Evolutionary conservation across 2,329 filamentous ascomycete species (phyloP), one percentile per base, ranked within the genome.

Genomic region (Rhinocladiella mackenziei): DNA sequence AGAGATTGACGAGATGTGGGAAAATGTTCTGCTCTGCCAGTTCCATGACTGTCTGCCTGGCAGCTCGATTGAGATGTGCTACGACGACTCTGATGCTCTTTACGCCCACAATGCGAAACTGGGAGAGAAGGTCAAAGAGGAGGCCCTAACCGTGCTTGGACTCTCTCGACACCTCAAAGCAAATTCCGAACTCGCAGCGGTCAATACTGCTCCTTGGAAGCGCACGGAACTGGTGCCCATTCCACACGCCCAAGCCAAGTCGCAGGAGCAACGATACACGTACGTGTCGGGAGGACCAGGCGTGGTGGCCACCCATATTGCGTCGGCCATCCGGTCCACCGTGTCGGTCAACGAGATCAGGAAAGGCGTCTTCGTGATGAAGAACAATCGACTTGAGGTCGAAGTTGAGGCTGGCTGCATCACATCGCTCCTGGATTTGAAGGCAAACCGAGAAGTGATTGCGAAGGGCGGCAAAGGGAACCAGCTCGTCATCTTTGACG

Each of bases 31-130:
- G 17, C 78, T 97, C 18, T 97, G 91, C 56, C 92, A 98, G 60
- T 98, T 98, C 74, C 92, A 98, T 55, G 92, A 98, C 62, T 97
- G 92, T 62, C 74, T 98, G 39, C 92, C 92, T 1, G 92, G 92
- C 43, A 96, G 88, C 62, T 86, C 81, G 23, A 97, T 98, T 57
- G 89, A 94, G 65, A 96, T 97, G 89, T 95, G 89, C 65, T 97
- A 97, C 59, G 87, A 94, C 63, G 92, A 98, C 62, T 94, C 89
- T 2, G 85, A 95, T 61, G 78, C 89, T 75, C 75, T 95, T 5
- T 98, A 98, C 61, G 84, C 78, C 2, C 74, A 87, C 56, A 79
- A 95, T 2, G 95, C 94, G 61, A 71, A 81, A 54, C 88, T 79
- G 1, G 91, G 86, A 4, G 70, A 85, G 53, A 80, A 77, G 52